These are phyloP conservation scores for Taphrina pruni DNA, from an alignment of 1,139 yeast genomes.

Conservation along the genomic window DNA sequence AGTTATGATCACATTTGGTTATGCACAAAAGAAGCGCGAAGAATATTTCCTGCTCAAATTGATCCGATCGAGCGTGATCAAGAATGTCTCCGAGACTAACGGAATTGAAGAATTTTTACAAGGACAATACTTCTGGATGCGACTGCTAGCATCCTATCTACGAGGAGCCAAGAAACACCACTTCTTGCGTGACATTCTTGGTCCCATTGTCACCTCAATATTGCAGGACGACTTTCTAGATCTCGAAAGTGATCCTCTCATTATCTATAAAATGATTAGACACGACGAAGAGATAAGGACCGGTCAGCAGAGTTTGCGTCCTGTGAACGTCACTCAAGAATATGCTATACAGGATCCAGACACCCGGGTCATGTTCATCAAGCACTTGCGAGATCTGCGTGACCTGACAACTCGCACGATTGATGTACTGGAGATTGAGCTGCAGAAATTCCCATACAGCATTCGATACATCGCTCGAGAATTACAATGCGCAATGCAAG, in stretches of 20 bases:
- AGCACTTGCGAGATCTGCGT: constrained; percentile 75
- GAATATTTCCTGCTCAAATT: constrained; percentile 73
- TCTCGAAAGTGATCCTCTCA: constrained; percentile 81
- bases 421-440: constrained; percentile 56
- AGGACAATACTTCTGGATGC: constrained; percentile 57
- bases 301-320: constrained; percentile 56
- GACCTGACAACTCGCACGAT: constrained; percentile 69
- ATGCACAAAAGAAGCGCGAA: constrained; percentile 62
- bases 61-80: constrained; percentile 60
- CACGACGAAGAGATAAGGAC: constrained; percentile 58
- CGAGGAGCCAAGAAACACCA: constrained; percentile 66
- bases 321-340: constrained; percentile 61
- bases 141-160: constrained; percentile 59
- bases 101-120: constrained; percentile 49
- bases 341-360: constrained; percentile 78
- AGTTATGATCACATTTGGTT: constrained; percentile 59
- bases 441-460: constrained; percentile 66
- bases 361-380: constrained; percentile 71
- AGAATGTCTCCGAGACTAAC: constrained; percentile 54
- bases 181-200: constrained; percentile 61
- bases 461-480: constrained; percentile 60
- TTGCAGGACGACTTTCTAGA: constrained; percentile 64
- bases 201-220: constrained; percentile 59
- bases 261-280: constrained; percentile 58
- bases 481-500: constrained; percentile 53